phyloP scores from a whole-genome alignment of 257 asterid species.

The Datura wrightii region DNA sequence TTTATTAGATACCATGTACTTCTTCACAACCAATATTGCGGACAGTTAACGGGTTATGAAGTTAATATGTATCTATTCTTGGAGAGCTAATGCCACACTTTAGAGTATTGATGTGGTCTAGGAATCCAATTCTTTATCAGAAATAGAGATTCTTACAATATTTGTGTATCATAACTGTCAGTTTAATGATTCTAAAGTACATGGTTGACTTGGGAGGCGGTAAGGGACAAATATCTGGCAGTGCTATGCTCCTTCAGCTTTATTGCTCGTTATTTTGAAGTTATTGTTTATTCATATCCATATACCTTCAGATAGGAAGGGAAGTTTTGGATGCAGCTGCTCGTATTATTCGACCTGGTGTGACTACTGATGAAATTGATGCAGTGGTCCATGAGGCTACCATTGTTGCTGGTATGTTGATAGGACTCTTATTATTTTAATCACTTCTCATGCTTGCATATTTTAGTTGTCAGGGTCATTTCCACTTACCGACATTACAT shows the following conservation, averaged over 20 bases:
- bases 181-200: no score
- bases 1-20: neutral
- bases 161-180: no score
- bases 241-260: neutral
- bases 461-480: neutral
- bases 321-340: slow-evolving; percentile 99
- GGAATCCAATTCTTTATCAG: neutral
- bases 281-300: neutral
- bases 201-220: no score
- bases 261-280: neutral
- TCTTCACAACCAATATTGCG: neutral
- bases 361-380: slow-evolving; percentile 98
- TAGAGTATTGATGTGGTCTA: neutral
- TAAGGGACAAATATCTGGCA: neutral
- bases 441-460: neutral
- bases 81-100: neutral
- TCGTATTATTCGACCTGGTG: slow-evolving; percentile 85
- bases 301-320: slow-evolving; percentile 72
- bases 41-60: neutral
- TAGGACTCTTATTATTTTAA: neutral
- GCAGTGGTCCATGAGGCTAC: slow-evolving; percentile 94
- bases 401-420: slow-evolving; percentile 77
- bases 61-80: neutral
- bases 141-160: no score
- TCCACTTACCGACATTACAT: neutral